A percentile compares a stretch with the other conserved stretches of the same genome.
These are phyloP conservation scores for Mucor circinelloides DNA, from an alignment of 371 early-diverging fungal species.

Conservation along the genomic window DNA sequence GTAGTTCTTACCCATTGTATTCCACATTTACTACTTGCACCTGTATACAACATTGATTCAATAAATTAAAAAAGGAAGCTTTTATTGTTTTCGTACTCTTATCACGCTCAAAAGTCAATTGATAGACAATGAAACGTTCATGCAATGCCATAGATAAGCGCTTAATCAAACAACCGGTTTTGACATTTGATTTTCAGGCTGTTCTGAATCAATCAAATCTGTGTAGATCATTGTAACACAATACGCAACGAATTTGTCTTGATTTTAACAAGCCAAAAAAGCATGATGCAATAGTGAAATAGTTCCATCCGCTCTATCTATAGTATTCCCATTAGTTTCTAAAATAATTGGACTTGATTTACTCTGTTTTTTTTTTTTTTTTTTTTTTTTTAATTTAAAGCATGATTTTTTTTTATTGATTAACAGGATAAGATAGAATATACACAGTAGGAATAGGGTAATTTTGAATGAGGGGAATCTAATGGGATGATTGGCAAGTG, in stretches of 20 bases:
- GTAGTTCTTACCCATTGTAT: neutral
- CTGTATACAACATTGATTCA: neutral
- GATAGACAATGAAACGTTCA: neutral
- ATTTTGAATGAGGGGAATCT: neutral
- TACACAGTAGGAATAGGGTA: neutral
- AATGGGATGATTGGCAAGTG: conserved; percentile 4
- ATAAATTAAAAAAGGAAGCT: neutral
- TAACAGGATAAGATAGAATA: neutral
- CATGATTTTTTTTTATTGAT: neutral
- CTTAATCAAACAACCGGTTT: neutral
- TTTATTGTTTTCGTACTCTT: too few relatives aligned
- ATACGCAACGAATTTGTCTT: neutral
- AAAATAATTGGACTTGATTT: neutral
- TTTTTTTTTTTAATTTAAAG: neutral
- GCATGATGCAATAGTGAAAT: neutral
- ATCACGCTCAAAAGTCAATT: neutral
- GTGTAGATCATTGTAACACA: neutral
- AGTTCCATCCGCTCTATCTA: neutral
- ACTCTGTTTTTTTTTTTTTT: neutral
- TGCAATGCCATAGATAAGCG: neutral
- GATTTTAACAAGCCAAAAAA: neutral
- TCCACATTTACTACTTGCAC: neutral
- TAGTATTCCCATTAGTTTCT: neutral
- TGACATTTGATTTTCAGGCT: neutral
- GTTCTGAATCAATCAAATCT: neutral